Base-by-base conservation (phyloP, 257 asterid species). In the Scutellaria baicalensis region DNA sequence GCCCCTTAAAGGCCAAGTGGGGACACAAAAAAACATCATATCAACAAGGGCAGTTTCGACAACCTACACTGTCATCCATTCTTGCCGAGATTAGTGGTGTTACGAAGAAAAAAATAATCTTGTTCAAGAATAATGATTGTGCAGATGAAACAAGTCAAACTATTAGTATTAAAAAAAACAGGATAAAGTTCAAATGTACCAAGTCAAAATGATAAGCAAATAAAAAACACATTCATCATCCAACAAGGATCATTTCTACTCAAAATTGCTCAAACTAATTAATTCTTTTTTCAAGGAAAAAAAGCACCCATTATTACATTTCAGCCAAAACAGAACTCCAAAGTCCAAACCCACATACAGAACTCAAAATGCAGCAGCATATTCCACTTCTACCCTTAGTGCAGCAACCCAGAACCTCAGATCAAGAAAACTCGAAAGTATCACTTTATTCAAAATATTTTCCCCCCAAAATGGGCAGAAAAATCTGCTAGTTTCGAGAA, bases 71-170 rank as follows among this genome's bases (percentile, higher is more conserved):
- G 51, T 40, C 84, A 84, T 17, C 76, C 87, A 73, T 77, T 71
- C 54, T 62, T 31, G 84, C 84, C 87, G 84, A 78, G 80, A 84
- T 84, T 80, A 49, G 43, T 68, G 88, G 86, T 36, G 78, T 55
- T 50, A 47, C 54, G 35, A 31, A 31, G 44, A 6, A 58, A 59
- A 73, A 77, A 56, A 61, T 48, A 23, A 38, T 36, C 20, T 70
- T 44, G 67, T 3, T n/a, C 50, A 54, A 67, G 45, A 57, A 27
- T 45, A 21, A 59, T 44, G 17, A 27, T 39, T 59, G 42, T 69
- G 79, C 42, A 39, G 79, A 12, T 58, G 59, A 35, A 23, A 64
- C 31, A 14, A 75, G 64, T 73, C 70, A 57, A 63, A 27, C 5
- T 14, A 6, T 56, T 42, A 63, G 40, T 40, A 21, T 35, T 38